Evolutionary conservation across 2,329 filamentous ascomycete genomes (phyloP).

Genomic region (Lecanicillium sp.): DNA sequence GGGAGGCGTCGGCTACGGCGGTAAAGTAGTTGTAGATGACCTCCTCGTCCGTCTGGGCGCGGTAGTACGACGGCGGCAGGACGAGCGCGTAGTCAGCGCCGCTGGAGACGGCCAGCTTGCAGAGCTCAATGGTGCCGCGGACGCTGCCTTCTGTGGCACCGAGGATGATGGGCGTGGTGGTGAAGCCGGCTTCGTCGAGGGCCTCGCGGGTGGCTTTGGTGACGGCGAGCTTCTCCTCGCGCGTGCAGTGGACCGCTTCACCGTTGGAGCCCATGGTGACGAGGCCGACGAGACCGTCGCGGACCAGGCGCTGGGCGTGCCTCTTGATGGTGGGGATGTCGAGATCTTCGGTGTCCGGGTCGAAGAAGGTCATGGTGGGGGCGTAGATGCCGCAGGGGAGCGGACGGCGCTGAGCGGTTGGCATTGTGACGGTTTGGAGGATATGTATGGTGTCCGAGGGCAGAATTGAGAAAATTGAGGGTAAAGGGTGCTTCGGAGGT

Average conservation of each 20-base stretch:
- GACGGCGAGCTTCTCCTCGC: slow-evolving; percentile 67
- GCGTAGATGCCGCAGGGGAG: slow-evolving; percentile 80
- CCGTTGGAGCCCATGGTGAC: slow-evolving; percentile 88
- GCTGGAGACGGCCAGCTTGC: slow-evolving; percentile 55
- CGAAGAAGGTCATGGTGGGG: slow-evolving; percentile 86
- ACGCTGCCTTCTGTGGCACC: slow-evolving; percentile 78
- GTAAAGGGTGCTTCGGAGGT: not conserved
- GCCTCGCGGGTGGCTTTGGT: slow-evolving; percentile 74
- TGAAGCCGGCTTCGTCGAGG: slow-evolving; percentile 72
- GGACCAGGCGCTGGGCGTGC: slow-evolving; percentile 70
- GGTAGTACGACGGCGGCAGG: slow-evolving; percentile 79
- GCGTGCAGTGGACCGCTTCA: slow-evolving; percentile 77
- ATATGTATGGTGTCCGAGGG: not conserved
- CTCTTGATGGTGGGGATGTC: slow-evolving; percentile 73
- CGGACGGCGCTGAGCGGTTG: slow-evolving; percentile 35
- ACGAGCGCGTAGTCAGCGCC: slow-evolving; percentile 77
- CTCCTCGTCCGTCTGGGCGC: slow-evolving; percentile 65
- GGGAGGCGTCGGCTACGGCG: slow-evolving; percentile 66
- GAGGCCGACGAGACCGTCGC: slow-evolving; percentile 71
- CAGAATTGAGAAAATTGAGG: not conserved
- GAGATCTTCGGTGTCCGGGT: slow-evolving; percentile 74
- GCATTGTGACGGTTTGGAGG: not conserved
- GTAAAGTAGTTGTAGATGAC: slow-evolving; percentile 67
- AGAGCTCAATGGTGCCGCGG: slow-evolving; percentile 69
- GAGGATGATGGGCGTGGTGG: slow-evolving; percentile 69